These are phyloP conservation scores for Chaetothyriales sp. DNA, from an alignment of 2,329 filamentous ascomycete genomes.

Conservation along the genomic window DNA sequence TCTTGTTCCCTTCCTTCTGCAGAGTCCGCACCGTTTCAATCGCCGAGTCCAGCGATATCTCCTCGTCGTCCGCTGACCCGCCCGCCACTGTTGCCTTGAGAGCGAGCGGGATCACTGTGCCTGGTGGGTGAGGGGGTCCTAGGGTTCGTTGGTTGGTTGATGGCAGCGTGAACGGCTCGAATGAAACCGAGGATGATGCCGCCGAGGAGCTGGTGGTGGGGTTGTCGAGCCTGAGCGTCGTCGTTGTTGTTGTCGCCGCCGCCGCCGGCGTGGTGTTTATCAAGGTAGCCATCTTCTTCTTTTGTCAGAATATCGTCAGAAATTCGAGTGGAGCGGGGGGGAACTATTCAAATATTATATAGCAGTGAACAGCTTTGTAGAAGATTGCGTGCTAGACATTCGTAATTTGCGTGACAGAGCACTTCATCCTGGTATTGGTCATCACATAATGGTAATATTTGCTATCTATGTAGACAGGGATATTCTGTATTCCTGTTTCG, in stretches of 20 bases:
- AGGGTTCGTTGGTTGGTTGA: slow-evolving; percentile 28
- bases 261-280: background rate
- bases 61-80: slow-evolving; percentile 3
- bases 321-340: background rate
- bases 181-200: slow-evolving; percentile 15
- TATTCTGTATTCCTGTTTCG: no score
- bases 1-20: slow-evolving; percentile 20
- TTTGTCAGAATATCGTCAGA: background rate
- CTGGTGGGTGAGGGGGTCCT: slow-evolving; percentile 25
- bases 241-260: background rate
- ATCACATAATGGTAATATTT: no score
- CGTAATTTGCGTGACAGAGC: background rate
- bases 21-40: slow-evolving; percentile 26
- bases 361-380: background rate
- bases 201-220: background rate
- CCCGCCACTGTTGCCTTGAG: slow-evolving; percentile 20
- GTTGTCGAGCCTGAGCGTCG: slow-evolving; percentile 14
- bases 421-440: background rate
- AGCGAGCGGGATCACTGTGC: slow-evolving; percentile 28
- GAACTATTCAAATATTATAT: background rate
- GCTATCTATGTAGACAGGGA: no score
- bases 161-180: slow-evolving; percentile 28
- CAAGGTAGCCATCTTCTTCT: background rate
- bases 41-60: slow-evolving; percentile 22
- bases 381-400: background rate